A percentile compares a stretch with the other conserved stretches of the same genome.
phyloP scores from a whole-genome alignment of 148 eudicot genomes.

The Dysphania ambrosioides region DNA sequence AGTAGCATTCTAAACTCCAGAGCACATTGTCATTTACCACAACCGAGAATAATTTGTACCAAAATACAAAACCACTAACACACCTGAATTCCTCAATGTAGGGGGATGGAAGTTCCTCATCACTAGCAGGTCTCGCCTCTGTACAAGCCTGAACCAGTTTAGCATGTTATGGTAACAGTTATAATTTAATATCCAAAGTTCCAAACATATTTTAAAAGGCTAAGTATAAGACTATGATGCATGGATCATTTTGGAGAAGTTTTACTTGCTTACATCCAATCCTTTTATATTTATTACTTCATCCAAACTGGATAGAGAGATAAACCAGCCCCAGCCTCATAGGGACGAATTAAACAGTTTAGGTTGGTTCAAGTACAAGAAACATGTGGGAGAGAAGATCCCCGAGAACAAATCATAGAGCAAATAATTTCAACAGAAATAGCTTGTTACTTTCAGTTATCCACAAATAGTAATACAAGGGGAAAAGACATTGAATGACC shows the following conservation, averaged over 20 bases:
- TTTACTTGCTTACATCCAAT: not conserved
- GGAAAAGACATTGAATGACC: not conserved
- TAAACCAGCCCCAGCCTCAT: not conserved
- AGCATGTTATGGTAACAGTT: conserved; percentile 33
- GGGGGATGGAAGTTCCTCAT: conserved; percentile 90
- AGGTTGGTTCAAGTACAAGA: not conserved
- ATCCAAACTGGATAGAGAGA: not conserved
- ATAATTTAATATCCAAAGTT: conserved; percentile 19
- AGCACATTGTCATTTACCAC: conserved; percentile 3
- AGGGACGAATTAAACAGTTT: not conserved
- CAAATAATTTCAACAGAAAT: not conserved
- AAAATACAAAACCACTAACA: conserved; percentile 14
- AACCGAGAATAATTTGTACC: not conserved
- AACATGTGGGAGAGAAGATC: too few relatives aligned
- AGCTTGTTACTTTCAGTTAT: not conserved
- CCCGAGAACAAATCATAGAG: too few relatives aligned
- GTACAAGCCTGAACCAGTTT: conserved; percentile 77
- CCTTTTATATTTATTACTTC: not conserved
- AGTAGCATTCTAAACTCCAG: not conserved
- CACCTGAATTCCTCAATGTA: conserved; percentile 89
- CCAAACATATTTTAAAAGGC: conserved; percentile 6
- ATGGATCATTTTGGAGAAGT: not conserved
- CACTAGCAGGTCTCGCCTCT: conserved; percentile 73
- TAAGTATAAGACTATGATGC: not conserved
- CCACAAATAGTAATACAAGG: not conserved